A percentile compares a stretch with the other conserved stretches of the same genome.
Evolutionary conservation across 2,329 filamentous ascomycete species (phyloP).

Genomic region (Hymenoscyphus fraxineus): DNA sequence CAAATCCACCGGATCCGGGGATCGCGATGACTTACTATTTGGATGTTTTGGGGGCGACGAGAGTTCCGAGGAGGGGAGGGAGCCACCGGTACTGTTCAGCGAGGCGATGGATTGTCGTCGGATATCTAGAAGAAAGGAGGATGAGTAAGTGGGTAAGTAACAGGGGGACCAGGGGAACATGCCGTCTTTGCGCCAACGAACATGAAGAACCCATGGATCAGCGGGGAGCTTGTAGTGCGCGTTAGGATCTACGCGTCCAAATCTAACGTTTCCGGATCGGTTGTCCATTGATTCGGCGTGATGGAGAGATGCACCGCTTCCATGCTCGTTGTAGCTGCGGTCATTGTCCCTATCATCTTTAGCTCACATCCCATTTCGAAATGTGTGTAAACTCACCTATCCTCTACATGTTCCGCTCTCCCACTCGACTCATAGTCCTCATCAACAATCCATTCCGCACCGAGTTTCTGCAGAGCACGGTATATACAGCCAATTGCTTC

Average conservation of each 20-base stretch:
- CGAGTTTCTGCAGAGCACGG: conserved; percentile 81
- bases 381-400: conserved; percentile 34
- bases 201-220: conserved; percentile 91
- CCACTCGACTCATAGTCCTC: conserved; percentile 45
- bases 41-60: conserved; percentile 21
- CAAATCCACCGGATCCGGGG: conserved; percentile 28
- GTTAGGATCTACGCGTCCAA: conserved; percentile 45
- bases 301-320: conserved; percentile 36
- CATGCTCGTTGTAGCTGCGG: conserved; percentile 39
- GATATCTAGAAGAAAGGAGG: conserved; percentile 47
- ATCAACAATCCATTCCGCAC: conserved; percentile 78
- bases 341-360: conserved; percentile 33
- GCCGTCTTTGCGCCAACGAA: conserved; percentile 82
- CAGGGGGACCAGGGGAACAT: conserved; percentile 52
- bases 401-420: conserved; percentile 41
- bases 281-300: conserved; percentile 36
- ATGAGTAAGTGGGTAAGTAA: conserved; percentile 45
- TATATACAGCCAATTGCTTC: conserved; percentile 95
- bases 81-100: conserved; percentile 33
- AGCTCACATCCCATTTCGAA: conserved; percentile 8
- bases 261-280: conserved; percentile 30
- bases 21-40: background rate
- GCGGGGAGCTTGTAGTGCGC: conserved; percentile 80
- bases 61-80: conserved; percentile 27
- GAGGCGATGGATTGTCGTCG: conserved; percentile 35